Percentiles rank a stretch among this genome's conserved stretches.
phyloP scores from a whole-genome alignment of 2,329 filamentous ascomycete genomes.

The Colletotrichum sp. region DNA sequence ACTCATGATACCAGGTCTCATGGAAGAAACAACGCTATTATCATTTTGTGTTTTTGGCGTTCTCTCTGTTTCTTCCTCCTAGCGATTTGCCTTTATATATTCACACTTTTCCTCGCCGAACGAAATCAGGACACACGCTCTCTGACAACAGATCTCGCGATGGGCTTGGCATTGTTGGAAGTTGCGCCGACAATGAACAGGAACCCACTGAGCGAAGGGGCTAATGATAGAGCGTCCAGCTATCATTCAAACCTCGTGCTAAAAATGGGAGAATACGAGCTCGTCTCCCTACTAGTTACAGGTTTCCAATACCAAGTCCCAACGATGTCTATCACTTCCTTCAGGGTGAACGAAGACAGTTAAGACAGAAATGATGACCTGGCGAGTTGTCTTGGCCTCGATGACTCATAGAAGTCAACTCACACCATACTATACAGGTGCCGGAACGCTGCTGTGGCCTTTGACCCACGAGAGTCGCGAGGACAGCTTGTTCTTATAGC shows the following conservation, averaged over 20 bases:
- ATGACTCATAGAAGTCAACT: neutral
- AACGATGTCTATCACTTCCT: too few relatives aligned
- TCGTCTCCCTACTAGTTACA: neutral
- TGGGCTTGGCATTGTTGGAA: neutral
- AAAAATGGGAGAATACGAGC: neutral
- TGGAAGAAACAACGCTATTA: too few relatives aligned
- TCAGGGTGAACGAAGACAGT: neutral
- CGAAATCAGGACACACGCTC: neutral
- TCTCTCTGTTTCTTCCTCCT: neutral
- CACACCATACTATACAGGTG: neutral
- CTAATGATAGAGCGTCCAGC: rapidly evolving
- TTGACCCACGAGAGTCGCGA: too few relatives aligned
- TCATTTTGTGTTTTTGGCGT: neutral
- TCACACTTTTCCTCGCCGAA: neutral
- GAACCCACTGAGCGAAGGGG: rapidly evolving
- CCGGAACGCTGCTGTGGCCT: too few relatives aligned
- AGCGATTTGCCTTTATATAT: too few relatives aligned
- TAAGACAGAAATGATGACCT: neutral
- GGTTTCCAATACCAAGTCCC: neutral
- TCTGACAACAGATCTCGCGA: rapidly evolving
- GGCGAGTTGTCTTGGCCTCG: neutral
- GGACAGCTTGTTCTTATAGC: too few relatives aligned
- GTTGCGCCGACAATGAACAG: neutral
- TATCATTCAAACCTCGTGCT: rapidly evolving
- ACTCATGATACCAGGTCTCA: neutral